A percentile compares a stretch with the other conserved stretches of the same genome.
Evolutionary conservation across 2,329 filamentous ascomycete genomes (phyloP).

Genomic region (Colletotrichum sp.): DNA sequence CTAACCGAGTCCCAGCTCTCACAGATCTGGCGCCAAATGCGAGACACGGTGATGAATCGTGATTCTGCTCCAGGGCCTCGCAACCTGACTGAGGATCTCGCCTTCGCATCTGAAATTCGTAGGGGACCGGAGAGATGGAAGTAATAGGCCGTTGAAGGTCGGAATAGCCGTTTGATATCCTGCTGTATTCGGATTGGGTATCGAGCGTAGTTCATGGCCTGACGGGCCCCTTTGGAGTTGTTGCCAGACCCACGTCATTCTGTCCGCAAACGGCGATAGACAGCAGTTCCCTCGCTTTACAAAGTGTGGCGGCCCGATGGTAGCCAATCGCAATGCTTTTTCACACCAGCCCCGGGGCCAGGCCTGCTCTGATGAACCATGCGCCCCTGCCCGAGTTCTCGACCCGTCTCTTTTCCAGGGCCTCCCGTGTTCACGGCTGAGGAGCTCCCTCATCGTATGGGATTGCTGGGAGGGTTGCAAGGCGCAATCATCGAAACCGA

Average conservation of each 20-base stretch:
- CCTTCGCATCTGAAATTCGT: background rate
- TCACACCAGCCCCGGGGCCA: background rate
- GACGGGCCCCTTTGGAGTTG: background rate
- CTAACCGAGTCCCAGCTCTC: background rate
- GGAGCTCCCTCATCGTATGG: background rate
- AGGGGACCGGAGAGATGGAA: background rate
- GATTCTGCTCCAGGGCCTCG: background rate
- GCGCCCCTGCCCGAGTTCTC: background rate
- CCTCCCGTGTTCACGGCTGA: background rate
- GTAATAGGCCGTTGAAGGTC: background rate
- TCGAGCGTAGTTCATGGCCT: background rate
- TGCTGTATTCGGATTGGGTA: background rate
- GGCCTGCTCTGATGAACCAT: background rate
- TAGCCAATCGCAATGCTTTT: background rate
- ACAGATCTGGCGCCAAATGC: background rate
- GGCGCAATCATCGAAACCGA: background rate
- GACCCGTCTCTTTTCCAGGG: background rate
- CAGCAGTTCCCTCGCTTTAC: background rate
- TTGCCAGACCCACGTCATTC: background rate
- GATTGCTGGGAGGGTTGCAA: background rate
- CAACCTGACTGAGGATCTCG: background rate
- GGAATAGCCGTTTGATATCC: background rate
- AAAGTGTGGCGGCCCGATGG: background rate
- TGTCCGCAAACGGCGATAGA: constrained; percentile 4
- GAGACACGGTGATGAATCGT: background rate